Evolutionary conservation across 345 rosid species (phyloP), one percentile per base, ranked within the genome.

Genomic region (Aethionema arabicum): DNA sequence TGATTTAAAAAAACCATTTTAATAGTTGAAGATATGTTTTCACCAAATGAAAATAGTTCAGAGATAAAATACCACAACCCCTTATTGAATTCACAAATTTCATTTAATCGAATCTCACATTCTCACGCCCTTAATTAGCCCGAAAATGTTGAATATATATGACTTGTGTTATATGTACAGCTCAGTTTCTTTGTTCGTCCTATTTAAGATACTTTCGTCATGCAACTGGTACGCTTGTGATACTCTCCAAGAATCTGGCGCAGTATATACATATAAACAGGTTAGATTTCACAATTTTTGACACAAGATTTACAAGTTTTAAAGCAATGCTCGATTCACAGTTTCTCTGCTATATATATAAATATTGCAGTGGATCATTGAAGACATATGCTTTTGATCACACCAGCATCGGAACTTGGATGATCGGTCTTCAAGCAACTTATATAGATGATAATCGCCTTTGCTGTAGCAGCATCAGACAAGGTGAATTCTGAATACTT

Each of bases 361-460:
- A 21, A 21, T 2, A 21, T 21, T 68, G 80, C 91, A 93, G 99
- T 76, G 99, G 90, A 69, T 86, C 92, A 7, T 80, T 93, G 74
- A 90, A 90, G 86, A 74, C 83, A 32, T 90, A 84, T 41, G 95
- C 95, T 13, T 81, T 80, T 69, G 99, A 93, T 53, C 96, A 93
- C 78, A 74, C 45, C 68, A 80, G 97, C 5, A 67, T 86, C 1
- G 99, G 99, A 48, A 90, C 99, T 56, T 93, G 97, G 99, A 86
- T 93, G 95, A 87, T 93, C 80, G 97, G 99, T 69, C 52, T 93
- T 44, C 84, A 80, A 44, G 88, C 95, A 59, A 84, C 96, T 36
- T 87, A 85, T 60, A 90, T 84, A 74, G 99, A 93, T 33, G 99
- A 93, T 69, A 86, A 81, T 68, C 86, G 84, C 43, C 79, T 93